Evolutionary conservation across 73 alveolate species (phyloP), one percentile per base, ranked within the genome.

Genomic region (Paramecium biaurelia): DNA sequence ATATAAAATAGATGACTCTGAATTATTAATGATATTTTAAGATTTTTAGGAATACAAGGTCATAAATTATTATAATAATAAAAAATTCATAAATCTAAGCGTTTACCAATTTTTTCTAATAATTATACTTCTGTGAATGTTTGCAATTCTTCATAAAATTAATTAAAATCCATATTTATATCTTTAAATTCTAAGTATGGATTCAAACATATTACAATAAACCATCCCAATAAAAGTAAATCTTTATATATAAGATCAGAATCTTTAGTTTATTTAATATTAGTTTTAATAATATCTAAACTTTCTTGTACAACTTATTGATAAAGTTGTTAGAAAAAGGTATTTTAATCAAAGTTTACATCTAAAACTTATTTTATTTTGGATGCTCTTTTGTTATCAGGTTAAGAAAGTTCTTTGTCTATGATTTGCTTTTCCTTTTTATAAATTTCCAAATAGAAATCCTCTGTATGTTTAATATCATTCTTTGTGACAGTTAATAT

Each of bases 361-460:
- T 79, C 90, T n/a, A 79, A 79, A 21, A 41, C 74, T 41, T 26
- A 23, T 42, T 79, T 79, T n/a, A 79, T 43, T 79, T 79, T 5
- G 2, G 32, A 2, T 14, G 76, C 76, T 24, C 72, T 79, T 45
- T 79, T 79, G 43, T 79, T 79, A 42, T 79, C 90, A 30, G 70
- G 12, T 34, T 41, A 43, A 24, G 42, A 18, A 0, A 76, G 32
- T 32, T 79, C 76, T 26, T 79, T 79, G 10, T 79, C 90, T 10
- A 43, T 79, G 30, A 79, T 79, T 24, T 41, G 20, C 28, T 79
- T 20, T 43, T 79, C 90, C 18, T 79, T 79, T 7, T 43, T 43
- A 42, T 43, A 79, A 14, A 79, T 79, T 26, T 79, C 90, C 21
- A 79, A 23, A 79, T 79, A 79, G 89, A 79, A 79, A 79, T 79